Evolutionary conservation across 2,329 filamentous ascomycete genomes (phyloP).

Genomic region (Paracorniculantispora psalliotae): DNA sequence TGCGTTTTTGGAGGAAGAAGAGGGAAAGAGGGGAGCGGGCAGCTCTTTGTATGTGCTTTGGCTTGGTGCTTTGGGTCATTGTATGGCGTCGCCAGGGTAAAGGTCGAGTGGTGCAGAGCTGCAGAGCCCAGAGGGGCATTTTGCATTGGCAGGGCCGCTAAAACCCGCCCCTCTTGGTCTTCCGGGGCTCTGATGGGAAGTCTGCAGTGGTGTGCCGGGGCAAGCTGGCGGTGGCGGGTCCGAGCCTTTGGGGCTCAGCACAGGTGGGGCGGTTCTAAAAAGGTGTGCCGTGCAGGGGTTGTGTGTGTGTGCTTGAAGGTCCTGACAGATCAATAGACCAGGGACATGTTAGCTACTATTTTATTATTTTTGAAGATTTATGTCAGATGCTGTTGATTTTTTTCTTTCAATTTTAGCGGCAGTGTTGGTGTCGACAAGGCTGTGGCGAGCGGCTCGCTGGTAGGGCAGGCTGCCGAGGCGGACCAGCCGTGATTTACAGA

Average conservation of each 20-base stretch:
- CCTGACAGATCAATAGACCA: no score
- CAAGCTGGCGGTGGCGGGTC: not conserved
- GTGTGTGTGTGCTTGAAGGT: not conserved
- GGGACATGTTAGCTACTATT: no score
- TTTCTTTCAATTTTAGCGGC: not conserved
- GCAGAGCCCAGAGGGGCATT: not conserved
- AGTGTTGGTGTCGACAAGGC: not conserved
- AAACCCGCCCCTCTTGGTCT: not conserved
- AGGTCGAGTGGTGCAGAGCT: no score
- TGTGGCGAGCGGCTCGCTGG: no score
- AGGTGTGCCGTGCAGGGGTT: not conserved
- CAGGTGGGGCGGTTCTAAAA: not conserved
- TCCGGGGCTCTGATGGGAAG: no score
- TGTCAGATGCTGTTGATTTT: no score
- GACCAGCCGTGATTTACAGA: no score
- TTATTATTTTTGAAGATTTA: no score
- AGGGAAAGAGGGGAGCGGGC: conserved; percentile 6
- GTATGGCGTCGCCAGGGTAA: no score
- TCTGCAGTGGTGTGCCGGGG: no score
- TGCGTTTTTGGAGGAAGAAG: not conserved
- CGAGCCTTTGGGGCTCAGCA: conserved; percentile 9
- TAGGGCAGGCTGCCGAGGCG: no score
- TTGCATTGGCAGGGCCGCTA: not conserved
- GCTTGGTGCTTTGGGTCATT: not conserved
- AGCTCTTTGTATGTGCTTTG: conserved; percentile 1